Evolutionary conservation across 2,329 filamentous ascomycete genomes (phyloP).

Genomic region (Berkeleyomyces basicola): DNA sequence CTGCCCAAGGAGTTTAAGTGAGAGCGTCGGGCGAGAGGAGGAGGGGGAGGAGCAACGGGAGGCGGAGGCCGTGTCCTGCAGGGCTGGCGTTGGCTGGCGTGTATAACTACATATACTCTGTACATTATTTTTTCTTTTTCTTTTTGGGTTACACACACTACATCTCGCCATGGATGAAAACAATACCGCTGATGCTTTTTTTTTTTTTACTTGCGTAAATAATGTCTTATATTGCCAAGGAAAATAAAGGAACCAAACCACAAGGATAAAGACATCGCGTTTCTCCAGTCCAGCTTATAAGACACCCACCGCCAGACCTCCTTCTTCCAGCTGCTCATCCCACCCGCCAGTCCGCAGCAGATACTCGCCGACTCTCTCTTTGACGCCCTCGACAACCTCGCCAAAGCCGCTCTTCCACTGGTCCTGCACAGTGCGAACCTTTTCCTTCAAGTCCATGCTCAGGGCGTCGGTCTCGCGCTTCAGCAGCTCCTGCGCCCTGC

Average conservation of each 20-base stretch:
- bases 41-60: neutral
- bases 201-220: no score
- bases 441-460: slow-evolving; percentile 82
- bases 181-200: neutral
- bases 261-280: neutral
- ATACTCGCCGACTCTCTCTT: slow-evolving; percentile 56
- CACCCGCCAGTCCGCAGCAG: slow-evolving; percentile 68
- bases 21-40: slow-evolving; percentile 1
- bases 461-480: slow-evolving; percentile 51
- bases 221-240: no score
- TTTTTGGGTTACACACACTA: neutral
- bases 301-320: slow-evolving; percentile 28
- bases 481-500: slow-evolving; percentile 38
- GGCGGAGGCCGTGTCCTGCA: neutral
- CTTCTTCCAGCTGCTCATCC: slow-evolving; percentile 58
- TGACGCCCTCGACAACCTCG: slow-evolving; percentile 54
- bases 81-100: neutral
- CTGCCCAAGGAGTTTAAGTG: slow-evolving; percentile 47
- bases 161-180: neutral
- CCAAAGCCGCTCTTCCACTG: slow-evolving; percentile 86
- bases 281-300: slow-evolving; percentile 19
- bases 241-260: neutral
- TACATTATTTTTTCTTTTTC: neutral
- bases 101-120: neutral
- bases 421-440: slow-evolving; percentile 75